These are phyloP conservation scores for Plasmodium gaboni DNA, from an alignment of 169 alveolate species.

Conservation along the genomic window DNA sequence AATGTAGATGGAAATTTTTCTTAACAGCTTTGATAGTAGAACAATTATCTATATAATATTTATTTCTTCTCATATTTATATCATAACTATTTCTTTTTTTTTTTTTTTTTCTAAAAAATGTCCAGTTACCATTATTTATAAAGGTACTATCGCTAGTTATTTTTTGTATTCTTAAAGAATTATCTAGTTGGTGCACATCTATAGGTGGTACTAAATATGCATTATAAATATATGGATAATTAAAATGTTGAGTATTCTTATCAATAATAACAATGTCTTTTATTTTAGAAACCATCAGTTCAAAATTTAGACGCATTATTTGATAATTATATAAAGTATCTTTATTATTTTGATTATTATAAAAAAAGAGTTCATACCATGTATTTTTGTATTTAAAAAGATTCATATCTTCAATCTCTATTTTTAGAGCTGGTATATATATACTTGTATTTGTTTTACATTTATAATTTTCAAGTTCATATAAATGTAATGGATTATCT, in stretches of 20 bases:
- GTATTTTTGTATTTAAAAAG: conserved; percentile 65
- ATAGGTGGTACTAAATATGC: conserved; percentile 67
- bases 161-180: conserved; percentile 63
- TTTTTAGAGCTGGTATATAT: conserved; percentile 9
- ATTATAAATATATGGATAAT: conserved; percentile 62
- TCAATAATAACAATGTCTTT: conserved; percentile 62
- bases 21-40: neutral
- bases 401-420: conserved; percentile 42
- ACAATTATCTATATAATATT: conserved; percentile 20
- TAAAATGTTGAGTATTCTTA: conserved; percentile 36
- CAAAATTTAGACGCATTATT: conserved; percentile 53
- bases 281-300: conserved; percentile 33
- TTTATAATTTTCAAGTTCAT: conserved; percentile 41
- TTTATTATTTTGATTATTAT: conserved; percentile 18
- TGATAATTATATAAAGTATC: conserved; percentile 32
- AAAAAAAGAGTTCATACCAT: conserved; percentile 71
- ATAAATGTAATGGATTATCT: conserved; percentile 18
- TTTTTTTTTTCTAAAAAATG: conserved; percentile 14
- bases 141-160: conserved; percentile 47
- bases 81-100: neutral
- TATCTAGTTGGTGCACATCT: conserved; percentile 20
- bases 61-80: conserved; percentile 30
- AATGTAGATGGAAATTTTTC: neutral
- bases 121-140: conserved; percentile 69
- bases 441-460: conserved; percentile 12